Evolutionary conservation across 306 rosid genomes (phyloP).

Genomic region (Begonia loranthoides): DNA sequence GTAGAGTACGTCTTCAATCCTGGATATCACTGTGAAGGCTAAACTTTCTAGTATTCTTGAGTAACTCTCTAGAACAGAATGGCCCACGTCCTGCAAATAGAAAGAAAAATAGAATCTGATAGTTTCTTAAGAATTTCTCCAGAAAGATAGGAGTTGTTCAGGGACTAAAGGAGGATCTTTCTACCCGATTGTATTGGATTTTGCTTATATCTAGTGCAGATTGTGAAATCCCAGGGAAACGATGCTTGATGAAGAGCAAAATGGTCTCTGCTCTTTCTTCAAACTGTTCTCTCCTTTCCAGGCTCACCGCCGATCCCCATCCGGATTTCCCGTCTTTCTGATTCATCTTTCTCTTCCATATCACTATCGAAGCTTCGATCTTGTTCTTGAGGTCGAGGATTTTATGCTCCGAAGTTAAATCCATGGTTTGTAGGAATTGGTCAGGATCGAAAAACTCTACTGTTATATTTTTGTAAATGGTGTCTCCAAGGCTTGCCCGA

Average conservation of each 20-base stretch:
- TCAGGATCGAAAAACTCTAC: conserved; percentile 93
- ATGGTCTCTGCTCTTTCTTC: conserved; percentile 99
- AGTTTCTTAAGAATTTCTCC: background rate
- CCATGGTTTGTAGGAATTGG: conserved; percentile 57
- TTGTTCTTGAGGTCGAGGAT: conserved; percentile 80
- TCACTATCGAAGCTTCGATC: conserved; percentile 95
- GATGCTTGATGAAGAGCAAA: conserved; percentile 69
- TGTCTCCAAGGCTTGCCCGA: conserved; percentile 89
- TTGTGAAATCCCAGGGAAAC: conserved; percentile 88
- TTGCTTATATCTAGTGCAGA: conserved; percentile 90
- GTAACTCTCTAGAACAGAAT: conserved; percentile 86
- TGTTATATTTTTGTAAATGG: conserved; percentile 63
- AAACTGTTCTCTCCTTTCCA: conserved; percentile 86
- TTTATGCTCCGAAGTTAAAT: conserved; percentile 88
- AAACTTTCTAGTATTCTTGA: conserved; percentile 89
- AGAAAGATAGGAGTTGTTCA: background rate
- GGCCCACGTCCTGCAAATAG: conserved; percentile 73
- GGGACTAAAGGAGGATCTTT: conserved; percentile 1
- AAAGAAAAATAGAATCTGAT: background rate
- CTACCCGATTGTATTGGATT: conserved; percentile 73
- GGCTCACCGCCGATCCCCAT: conserved; percentile 90
- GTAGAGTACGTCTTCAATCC: conserved; percentile 79
- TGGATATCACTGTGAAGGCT: conserved; percentile 81
- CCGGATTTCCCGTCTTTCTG: conserved; percentile 82
- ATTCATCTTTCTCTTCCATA: conserved; percentile 94